Conservation (phyloP, 2,329 filamentous ascomycete genomes). For the Arachnopeziza araneosa region DNA sequence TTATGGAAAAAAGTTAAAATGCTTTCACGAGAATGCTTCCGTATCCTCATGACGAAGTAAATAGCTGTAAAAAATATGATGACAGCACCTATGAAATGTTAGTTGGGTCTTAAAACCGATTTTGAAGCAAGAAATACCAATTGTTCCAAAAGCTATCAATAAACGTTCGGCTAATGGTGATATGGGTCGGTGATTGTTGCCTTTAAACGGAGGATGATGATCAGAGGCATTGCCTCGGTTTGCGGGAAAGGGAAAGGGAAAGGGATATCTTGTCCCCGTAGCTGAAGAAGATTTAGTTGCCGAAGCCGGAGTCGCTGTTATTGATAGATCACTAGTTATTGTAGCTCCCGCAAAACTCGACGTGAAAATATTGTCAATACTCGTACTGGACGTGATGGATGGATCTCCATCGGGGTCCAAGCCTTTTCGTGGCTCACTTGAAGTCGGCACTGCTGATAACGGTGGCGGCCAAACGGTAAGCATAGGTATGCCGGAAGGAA, state of each 20-base stretch:
- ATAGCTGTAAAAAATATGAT: slow-evolving; percentile 23
- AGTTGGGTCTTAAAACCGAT: neutral
- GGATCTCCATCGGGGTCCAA: slow-evolving; percentile 9
- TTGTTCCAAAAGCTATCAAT: slow-evolving; percentile 25
- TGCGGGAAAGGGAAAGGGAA: neutral
- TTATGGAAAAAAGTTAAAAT: slow-evolving; percentile 5
- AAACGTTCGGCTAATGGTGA: slow-evolving; percentile 22
- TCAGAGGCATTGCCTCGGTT: neutral
- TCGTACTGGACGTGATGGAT: neutral
- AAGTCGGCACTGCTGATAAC: slow-evolving; percentile 1
- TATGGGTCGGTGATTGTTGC: slow-evolving; percentile 5
- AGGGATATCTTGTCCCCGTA: neutral
- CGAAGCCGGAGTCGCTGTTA: neutral
- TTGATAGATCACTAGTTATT: neutral
- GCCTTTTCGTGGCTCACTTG: slow-evolving; percentile 15
- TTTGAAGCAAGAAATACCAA: slow-evolving; percentile 19
- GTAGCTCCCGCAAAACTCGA: neutral
- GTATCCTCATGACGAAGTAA: slow-evolving; percentile 23
- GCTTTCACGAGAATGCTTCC: slow-evolving; percentile 9
- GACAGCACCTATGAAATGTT: slow-evolving; percentile 21
- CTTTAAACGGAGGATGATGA: neutral
- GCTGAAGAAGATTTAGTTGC: neutral
- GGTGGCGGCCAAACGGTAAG: neutral
- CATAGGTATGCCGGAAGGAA: neutral
- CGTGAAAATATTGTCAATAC: neutral